phyloP scores from a whole-genome alignment of 2,329 filamentous ascomycete genomes.

The Cladosporium halotolerans region DNA sequence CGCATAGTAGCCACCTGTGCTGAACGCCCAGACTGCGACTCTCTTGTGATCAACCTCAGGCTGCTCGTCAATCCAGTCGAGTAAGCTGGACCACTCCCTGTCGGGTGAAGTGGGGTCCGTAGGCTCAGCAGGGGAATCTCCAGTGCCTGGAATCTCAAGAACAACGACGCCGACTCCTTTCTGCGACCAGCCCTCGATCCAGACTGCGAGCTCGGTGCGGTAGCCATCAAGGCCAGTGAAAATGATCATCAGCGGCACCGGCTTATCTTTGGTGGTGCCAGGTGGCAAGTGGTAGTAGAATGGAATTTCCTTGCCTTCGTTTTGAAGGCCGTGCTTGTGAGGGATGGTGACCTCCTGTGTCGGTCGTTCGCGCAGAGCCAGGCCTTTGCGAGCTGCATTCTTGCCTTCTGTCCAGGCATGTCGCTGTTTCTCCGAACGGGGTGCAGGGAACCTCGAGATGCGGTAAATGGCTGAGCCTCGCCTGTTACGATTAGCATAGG shows the following conservation, averaged over 20 bases:
- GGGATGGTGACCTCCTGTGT: conserved; percentile 58
- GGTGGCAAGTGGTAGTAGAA: conserved; percentile 59
- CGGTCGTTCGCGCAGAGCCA: conserved; percentile 47
- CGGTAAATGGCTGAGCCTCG: conserved; percentile 67
- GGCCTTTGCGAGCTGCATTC: conserved; percentile 53
- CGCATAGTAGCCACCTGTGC: conserved; percentile 54
- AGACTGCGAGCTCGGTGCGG: conserved; percentile 49
- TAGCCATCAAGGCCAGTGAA: conserved; percentile 56
- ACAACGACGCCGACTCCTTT: conserved; percentile 46
- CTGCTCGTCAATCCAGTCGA: conserved; percentile 49
- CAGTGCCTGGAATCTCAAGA: conserved; percentile 53
- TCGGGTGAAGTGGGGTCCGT: conserved; percentile 46
- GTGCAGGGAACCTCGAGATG: conserved; percentile 63
- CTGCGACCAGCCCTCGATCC: conserved; percentile 46
- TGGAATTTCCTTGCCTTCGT: conserved; percentile 54
- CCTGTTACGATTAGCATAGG: conserved; percentile 20
- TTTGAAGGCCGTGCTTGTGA: conserved; percentile 45
- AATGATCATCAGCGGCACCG: conserved; percentile 49
- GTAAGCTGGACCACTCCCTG: conserved; percentile 47
- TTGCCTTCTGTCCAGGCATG: conserved; percentile 62
- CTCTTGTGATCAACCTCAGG: conserved; percentile 42
- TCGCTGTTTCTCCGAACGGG: conserved; percentile 46
- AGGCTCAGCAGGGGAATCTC: conserved; percentile 47
- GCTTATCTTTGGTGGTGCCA: conserved; percentile 35
- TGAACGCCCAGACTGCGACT: conserved; percentile 51